Conservation (phyloP, 306 rosid genomes). For the Canavalia gladiata region DNA sequence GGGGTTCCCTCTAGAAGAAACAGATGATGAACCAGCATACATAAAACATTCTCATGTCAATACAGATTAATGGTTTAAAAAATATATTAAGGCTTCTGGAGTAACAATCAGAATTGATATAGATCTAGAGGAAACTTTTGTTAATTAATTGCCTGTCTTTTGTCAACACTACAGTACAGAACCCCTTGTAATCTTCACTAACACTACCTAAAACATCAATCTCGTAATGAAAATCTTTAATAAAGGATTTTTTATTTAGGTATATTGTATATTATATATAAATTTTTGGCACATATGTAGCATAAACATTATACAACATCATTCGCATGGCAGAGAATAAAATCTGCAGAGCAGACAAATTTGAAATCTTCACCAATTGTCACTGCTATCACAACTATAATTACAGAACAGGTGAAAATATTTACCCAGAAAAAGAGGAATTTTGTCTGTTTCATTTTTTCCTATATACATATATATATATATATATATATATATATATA, state of each 20-base stretch:
- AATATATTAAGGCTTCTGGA: neutral
- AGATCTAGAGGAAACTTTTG: neutral
- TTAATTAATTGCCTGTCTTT: neutral
- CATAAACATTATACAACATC: slow-evolving; percentile 8
- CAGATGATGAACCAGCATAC: neutral
- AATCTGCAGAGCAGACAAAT: slow-evolving; percentile 9
- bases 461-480: too few relatives aligned
- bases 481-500: too few relatives aligned
- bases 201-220: neutral
- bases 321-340: neutral
- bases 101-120: neutral
- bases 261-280: too few relatives aligned
- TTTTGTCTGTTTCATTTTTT: neutral
- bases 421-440: neutral
- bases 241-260: neutral
- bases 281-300: neutral
- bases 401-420: neutral
- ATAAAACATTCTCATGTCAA: neutral
- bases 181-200: neutral
- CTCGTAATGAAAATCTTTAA: neutral
- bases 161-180: neutral
- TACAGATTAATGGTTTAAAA: neutral
- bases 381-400: neutral
- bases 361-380: slow-evolving; percentile 25
- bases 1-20: neutral